Base-by-base conservation (phyloP, 768 basidiomycete species). In the Trametes sanguinea region DNA sequence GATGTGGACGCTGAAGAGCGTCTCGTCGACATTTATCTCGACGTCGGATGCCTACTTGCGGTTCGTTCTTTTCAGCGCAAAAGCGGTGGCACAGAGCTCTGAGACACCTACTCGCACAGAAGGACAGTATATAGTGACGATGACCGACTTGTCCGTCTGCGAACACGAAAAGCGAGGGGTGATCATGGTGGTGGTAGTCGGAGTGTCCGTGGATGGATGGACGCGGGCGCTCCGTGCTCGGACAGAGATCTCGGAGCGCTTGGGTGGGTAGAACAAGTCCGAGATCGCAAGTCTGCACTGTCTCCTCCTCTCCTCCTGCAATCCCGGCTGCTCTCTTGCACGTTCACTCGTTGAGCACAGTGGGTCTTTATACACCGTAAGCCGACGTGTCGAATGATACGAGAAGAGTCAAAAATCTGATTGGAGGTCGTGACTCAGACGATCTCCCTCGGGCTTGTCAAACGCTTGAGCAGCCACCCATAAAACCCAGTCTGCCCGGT, bases 21-120 rank as follows among this genome's bases (percentile, higher is more conserved):
- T 83, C 55, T 84, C 84, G 69, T 91, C 88, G 58, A 92, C 84
- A 65, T 88, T 80, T 52, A 92, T 87, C 72, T 94, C 92, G 35
- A 87, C 84, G 65, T 94, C 92, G 44, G 87, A 83, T 10, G 92
- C 90, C 92, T 94, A 82, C 72, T 68, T 71, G 61, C 63, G 54
- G 57, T 10, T 30, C 42, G 48, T 43, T 29, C 35, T 14, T 65
- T 68, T 63, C 62, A 63, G 61, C 35, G 46, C 29, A 51, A 29
- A 37, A 35, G 45, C 27, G 35, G 53, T n/a, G 4, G 50, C 32
- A 35, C 11, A 27, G 8, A n/a, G 16, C 13, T 35, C 16, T 16
- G 14, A 37, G 27, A 32, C 42, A 69, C 74, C 54, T 60, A 76
- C 76, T 68, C 76, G 68, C 32, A 77, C 70, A 11, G 75, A 68